These are phyloP conservation scores for Intubia oerlemansii DNA, from an alignment of 2,329 filamentous ascomycete species.

Conservation along the genomic window DNA sequence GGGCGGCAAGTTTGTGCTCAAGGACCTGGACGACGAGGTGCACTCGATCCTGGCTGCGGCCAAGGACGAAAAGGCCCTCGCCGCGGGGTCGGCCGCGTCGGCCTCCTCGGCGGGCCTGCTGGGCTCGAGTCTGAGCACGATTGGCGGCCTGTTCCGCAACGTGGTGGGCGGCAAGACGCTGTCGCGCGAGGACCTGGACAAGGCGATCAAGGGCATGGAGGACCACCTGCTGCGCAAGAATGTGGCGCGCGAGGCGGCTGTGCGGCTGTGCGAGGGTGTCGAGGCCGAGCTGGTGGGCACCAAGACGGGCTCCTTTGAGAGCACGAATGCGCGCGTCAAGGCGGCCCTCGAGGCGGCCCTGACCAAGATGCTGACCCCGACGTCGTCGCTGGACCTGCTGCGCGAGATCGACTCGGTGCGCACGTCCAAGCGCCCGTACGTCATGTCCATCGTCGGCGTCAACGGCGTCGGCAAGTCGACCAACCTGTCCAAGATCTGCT, in stretches of 20 bases:
- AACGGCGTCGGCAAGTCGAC: constrained; percentile 98
- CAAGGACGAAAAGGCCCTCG: constrained; percentile 30
- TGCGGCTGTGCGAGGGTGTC: constrained; percentile 78
- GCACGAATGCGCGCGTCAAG: constrained; percentile 62
- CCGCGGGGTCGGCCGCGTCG: constrained; percentile 30
- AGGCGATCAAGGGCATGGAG: constrained; percentile 89
- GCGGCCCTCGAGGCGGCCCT: constrained; percentile 81
- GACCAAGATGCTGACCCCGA: constrained; percentile 88
- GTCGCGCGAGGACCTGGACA: constrained; percentile 72
- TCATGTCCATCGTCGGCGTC: constrained; percentile 94
- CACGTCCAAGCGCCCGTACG: constrained; percentile 53
- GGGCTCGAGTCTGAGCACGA: constrained; percentile 58
- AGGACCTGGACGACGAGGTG: constrained; percentile 83
- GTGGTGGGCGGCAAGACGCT: constrained; percentile 87
- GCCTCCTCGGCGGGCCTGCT: constrained; percentile 41
- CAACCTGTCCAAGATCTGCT: constrained; percentile 93
- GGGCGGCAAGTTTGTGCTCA: constrained; percentile 85
- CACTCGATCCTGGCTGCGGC: constrained; percentile 59
- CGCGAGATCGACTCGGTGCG: constrained; percentile 67
- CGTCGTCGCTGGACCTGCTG: constrained; percentile 80
- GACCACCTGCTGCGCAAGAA: constrained; percentile 91
- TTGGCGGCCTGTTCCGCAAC: constrained; percentile 80
- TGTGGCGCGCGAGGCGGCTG: constrained; percentile 80
- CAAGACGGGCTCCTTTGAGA: constrained; percentile 81
- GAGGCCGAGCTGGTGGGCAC: constrained; percentile 76